These are phyloP conservation scores for Macrolepiota fuliginosa DNA, from an alignment of 768 basidiomycete species.

Conservation along the genomic window DNA sequence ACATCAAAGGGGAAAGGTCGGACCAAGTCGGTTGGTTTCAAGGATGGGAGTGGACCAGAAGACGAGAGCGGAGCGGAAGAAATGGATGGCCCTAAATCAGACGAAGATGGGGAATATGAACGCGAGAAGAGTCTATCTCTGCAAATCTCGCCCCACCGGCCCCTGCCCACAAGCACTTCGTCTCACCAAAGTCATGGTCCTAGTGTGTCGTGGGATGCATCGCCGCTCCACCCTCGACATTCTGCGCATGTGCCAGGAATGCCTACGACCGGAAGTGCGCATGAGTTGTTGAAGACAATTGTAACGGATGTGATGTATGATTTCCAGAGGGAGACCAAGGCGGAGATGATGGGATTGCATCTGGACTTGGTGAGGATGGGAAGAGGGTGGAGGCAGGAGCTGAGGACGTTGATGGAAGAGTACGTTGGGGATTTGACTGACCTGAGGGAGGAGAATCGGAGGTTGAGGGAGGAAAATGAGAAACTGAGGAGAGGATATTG, in stretches of 20 bases:
- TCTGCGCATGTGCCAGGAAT: slow-evolving; percentile 1
- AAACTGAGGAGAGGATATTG: slow-evolving; percentile 43
- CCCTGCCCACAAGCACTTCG: slow-evolving; percentile 17
- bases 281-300: slow-evolving; percentile 62
- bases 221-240: slow-evolving; percentile 32
- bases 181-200: slow-evolving; percentile 14
- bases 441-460: slow-evolving; percentile 66
- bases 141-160: slow-evolving; percentile 58
- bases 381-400: slow-evolving; percentile 62
- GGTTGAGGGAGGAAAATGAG: slow-evolving; percentile 66
- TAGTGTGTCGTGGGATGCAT: slow-evolving; percentile 36
- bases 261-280: slow-evolving; percentile 32
- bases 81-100: slow-evolving; percentile 15
- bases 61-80: background rate
- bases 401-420: slow-evolving; percentile 60
- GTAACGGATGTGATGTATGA: slow-evolving; percentile 74
- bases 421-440: slow-evolving; percentile 56
- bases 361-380: slow-evolving; percentile 73
- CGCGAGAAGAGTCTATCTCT: slow-evolving; percentile 42
- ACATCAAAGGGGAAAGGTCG: slow-evolving; percentile 28
- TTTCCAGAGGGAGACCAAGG: slow-evolving; percentile 63
- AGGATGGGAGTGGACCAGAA: slow-evolving; percentile 27
- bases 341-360: slow-evolving; percentile 75
- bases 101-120: slow-evolving; percentile 24
- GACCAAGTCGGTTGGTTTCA: slow-evolving; percentile 51